A percentile compares a stretch with the other conserved stretches of the same genome.
Conservation (phyloP, 2,329 filamentous ascomycete species). For the Ophiostoma piceae region DNA sequence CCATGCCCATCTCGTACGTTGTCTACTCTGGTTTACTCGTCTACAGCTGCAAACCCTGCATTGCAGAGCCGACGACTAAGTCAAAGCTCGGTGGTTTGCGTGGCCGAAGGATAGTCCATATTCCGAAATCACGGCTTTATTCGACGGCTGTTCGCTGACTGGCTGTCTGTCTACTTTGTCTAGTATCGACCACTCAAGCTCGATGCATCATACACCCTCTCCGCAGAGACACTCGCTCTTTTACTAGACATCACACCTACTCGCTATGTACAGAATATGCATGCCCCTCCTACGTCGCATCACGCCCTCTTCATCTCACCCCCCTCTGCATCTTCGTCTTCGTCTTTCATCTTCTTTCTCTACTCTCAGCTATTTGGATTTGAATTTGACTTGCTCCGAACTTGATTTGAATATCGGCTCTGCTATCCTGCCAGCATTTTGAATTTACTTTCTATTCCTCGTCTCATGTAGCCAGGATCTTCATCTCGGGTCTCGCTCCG, state of each 20-base stretch:
- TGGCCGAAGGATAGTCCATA: neutral
- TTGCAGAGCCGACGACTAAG: neutral
- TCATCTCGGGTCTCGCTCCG: neutral
- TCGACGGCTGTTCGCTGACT: neutral
- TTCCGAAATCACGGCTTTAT: neutral
- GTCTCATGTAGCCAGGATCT: neutral
- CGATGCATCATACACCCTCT: neutral
- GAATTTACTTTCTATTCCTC: neutral
- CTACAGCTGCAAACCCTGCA: neutral
- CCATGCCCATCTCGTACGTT: neutral
- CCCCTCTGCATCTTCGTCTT: neutral
- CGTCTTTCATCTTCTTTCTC: neutral
- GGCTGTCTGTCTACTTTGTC: no score
- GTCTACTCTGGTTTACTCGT: neutral
- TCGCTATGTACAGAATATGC: neutral
- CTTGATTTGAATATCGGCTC: neutral
- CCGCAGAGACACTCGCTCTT: conserved; percentile 1
- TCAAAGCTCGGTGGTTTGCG: neutral
- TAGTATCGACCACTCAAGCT: neutral
- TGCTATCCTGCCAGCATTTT: neutral
- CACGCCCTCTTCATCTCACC: neutral
- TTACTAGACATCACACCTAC: neutral
- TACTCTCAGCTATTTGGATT: no score
- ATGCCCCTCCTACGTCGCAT: conserved; percentile 4
- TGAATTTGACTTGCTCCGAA: neutral